phyloP scores from a whole-genome alignment of 2,329 filamentous ascomycete genomes.

The Emmonsiellopsis sp. region DNA sequence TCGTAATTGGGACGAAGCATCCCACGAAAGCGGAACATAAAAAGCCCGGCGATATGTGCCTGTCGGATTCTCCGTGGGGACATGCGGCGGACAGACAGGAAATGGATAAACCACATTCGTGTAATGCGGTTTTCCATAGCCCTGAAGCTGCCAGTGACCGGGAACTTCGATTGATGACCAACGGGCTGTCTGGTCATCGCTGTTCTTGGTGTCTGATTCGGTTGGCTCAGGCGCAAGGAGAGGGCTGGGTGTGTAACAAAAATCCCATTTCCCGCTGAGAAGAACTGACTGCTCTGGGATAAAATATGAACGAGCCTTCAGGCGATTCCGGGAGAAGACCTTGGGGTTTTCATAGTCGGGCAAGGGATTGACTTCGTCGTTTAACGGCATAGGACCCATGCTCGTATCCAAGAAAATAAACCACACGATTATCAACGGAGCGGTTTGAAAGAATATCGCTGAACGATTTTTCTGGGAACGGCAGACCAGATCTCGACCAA shows the following conservation, averaged over 20 bases:
- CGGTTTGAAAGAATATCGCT: no score
- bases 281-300: conserved; percentile 38
- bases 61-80: conserved; percentile 55
- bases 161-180: conserved; percentile 47
- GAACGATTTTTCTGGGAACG: no score
- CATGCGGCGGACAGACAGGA: conserved; percentile 54
- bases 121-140: conserved; percentile 58
- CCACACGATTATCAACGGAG: no score
- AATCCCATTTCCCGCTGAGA: conserved; percentile 51
- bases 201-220: background rate
- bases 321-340: conserved; percentile 46
- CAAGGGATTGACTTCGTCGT: background rate
- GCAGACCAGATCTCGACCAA: no score
- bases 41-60: conserved; percentile 54
- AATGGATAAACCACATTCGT: conserved; percentile 61
- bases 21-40: conserved; percentile 42
- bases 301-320: conserved; percentile 45
- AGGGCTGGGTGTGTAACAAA: conserved; percentile 42
- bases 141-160: conserved; percentile 62
- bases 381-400: no score
- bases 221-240: conserved; percentile 29
- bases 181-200: background rate
- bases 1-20: conserved; percentile 45
- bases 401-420: no score
- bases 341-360: conserved; percentile 45